Evolutionary conservation across 495 filamentous ascomycete species (phyloP).

Genomic region (Trichoderma parareesei): DNA sequence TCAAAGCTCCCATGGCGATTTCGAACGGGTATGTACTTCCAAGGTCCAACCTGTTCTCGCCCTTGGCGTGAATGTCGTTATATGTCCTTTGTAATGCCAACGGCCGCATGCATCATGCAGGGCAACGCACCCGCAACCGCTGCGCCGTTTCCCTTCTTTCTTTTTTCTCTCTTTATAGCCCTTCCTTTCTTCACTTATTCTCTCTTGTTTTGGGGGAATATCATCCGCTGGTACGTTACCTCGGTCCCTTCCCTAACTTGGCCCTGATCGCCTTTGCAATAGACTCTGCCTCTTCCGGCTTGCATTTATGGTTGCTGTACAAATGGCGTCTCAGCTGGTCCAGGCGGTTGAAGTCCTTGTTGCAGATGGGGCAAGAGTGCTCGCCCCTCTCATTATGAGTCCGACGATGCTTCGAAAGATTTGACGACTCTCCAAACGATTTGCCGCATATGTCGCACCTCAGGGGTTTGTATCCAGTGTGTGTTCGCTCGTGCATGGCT

Average conservation of each 20-base stretch:
- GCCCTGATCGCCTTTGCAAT: background rate
- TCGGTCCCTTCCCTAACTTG: background rate
- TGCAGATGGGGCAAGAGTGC: slow-evolving; percentile 42
- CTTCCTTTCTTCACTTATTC: background rate
- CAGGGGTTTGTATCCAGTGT: slow-evolving; percentile 41
- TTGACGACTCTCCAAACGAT: slow-evolving; percentile 47
- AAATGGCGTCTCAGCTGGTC: slow-evolving; percentile 46
- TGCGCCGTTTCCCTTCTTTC: background rate
- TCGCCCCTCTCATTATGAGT: slow-evolving; percentile 43
- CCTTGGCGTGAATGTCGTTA: no score
- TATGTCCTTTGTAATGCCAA: no score
- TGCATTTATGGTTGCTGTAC: slow-evolving; percentile 25
- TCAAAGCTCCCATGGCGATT: no score
- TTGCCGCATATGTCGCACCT: slow-evolving; percentile 41
- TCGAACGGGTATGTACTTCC: no score
- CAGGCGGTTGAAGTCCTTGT: slow-evolving; percentile 45
- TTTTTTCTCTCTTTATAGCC: background rate
- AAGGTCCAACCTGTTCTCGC: no score
- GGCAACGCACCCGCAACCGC: no score
- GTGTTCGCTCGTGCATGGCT: slow-evolving; percentile 52
- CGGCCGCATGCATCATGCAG: no score
- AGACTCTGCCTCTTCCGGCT: slow-evolving; percentile 14
- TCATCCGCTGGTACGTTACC: no score
- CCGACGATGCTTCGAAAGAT: slow-evolving; percentile 45
- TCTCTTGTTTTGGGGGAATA: background rate